Conservation (phyloP, 192 early-diverging fungal species). For the Backusella morwellensis region DNA sequence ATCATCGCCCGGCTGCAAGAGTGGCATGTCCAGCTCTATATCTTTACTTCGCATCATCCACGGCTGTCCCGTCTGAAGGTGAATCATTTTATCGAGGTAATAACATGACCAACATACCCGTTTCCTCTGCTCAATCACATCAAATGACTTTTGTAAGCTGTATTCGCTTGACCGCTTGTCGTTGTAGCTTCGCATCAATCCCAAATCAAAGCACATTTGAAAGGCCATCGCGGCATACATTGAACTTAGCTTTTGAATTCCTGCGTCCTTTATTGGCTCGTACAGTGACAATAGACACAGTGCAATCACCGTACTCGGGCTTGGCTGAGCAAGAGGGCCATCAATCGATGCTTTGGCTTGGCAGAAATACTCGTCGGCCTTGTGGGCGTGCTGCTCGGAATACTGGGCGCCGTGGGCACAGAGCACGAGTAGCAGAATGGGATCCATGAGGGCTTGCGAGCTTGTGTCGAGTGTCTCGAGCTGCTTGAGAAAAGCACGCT, state of each 20-base stretch:
- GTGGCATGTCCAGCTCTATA: slow-evolving; percentile 29
- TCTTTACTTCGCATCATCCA: slow-evolving; percentile 25
- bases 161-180: background rate
- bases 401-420: slow-evolving; percentile 32
- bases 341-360: slow-evolving; percentile 29
- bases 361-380: slow-evolving; percentile 21
- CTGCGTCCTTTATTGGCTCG: slow-evolving; percentile 1
- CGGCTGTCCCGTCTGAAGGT: slow-evolving; percentile 13
- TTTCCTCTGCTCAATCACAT: slow-evolving; percentile 29
- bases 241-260: background rate
- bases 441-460: slow-evolving; percentile 17
- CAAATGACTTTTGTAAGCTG: background rate
- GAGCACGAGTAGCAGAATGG: slow-evolving; percentile 27
- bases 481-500: slow-evolving; percentile 24
- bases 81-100: slow-evolving; percentile 33
- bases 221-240: slow-evolving; percentile 27
- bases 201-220: slow-evolving; percentile 26
- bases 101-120: slow-evolving; percentile 36
- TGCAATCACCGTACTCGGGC: slow-evolving; percentile 25
- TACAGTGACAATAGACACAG: slow-evolving; percentile 23
- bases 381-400: background rate
- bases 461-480: background rate
- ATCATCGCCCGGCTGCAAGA: slow-evolving; percentile 28
- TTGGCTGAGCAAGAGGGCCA: slow-evolving; percentile 20
- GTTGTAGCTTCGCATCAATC: slow-evolving; percentile 15